Evolutionary conservation across 805 yeast genomes (phyloP), one percentile per base, ranked within the genome.

Genomic region (Peterozyma toletana): DNA sequence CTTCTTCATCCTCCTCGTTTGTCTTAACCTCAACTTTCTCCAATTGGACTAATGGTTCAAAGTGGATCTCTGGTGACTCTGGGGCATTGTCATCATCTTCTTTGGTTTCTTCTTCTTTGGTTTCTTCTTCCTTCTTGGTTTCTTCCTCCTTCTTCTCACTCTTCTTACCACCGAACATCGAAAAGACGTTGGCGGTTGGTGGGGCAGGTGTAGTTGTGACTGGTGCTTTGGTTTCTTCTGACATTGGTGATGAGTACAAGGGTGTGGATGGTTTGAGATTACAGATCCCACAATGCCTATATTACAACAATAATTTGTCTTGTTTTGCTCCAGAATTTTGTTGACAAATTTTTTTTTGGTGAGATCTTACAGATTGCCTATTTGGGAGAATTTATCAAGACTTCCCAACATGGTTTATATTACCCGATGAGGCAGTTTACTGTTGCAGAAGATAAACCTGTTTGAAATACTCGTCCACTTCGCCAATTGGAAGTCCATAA

Each of bases 1-100:
- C 86, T 46, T 85, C 91, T 69, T 88, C 96, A 51, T 86, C 77
- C 67, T 88, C 96, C 67, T 88, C 96, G 65, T 86, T 86, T 55
- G 98, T 89, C 73, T 90, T 91, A 52, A 91, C 95, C 34, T 93
- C 98, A 40, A 93, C 97, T 67, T 87, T 86, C 68, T 90, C 96
- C 55, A 93, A 79, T 67, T 87, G 86, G 49, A 93, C 97, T 51
- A 93, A 71, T 42, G 99, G 99, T 71, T 91, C 97, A 57, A 93
- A 93, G 66, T 93, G 96, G 50, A 93, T 91, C 56, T 86, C 89
- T 45, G 80, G 84, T 51, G 80, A 80, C 57, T 80, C 90, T 53
- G 75, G 83, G 5, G 67, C 81, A 48, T 71, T 84, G 16, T 76
- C 83, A 21, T 76, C 85, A 35, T 54, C 59, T 42, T 69, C 68